Base-by-base conservation (phyloP, 257 asterid genomes). In the Echites panduratus region DNA sequence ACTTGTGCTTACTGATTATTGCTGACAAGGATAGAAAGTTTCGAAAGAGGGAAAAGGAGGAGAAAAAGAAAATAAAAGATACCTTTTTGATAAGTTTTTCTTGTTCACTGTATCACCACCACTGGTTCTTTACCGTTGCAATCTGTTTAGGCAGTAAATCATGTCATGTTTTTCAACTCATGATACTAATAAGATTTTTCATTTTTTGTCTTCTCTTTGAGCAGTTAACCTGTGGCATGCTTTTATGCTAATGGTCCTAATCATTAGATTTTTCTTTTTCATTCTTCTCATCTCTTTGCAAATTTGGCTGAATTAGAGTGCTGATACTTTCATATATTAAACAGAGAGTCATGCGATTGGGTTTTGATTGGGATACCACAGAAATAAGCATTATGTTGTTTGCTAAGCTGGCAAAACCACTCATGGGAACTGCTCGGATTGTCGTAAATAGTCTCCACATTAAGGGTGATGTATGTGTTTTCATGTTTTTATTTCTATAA, bases 331-430 rank as follows among this genome's bases (percentile, higher is more conserved):
- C 78, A 53, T 75, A 2, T 80, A 32, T 68, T 70, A 80, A 49
- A 76, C 98, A 95, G 98, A 64, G 77, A 75, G 77, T 85, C 68
- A 70, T 89, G 88, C 97, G 76, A 48, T 70, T 85, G 85, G 91
- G 99, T 76, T 95, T 95, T 70, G 97, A 92, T 84, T 95, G 99
- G 99, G 96, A 92, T 83, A 68, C 98, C 10, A 81, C 82, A 40
- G 96, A 92, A 29, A 82, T 92, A 71, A 87, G 88, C 80, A 88
- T 95, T 71, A 47, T 90, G 91, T 73, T 95, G 88, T 86, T 77
- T 64, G 98, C 98, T 47, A 95, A 92, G 90, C 79, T 95, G 88
- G 96, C 89, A 76, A 87, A 74, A 84, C 97, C 97, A 72, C 82
- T 88, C 61, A 85, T 84, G 89, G 99, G 99, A 82, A 90, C 98